These are phyloP conservation scores for Plasmodium relictum DNA, from an alignment of 169 alveolate genomes.

Conservation along the genomic window DNA sequence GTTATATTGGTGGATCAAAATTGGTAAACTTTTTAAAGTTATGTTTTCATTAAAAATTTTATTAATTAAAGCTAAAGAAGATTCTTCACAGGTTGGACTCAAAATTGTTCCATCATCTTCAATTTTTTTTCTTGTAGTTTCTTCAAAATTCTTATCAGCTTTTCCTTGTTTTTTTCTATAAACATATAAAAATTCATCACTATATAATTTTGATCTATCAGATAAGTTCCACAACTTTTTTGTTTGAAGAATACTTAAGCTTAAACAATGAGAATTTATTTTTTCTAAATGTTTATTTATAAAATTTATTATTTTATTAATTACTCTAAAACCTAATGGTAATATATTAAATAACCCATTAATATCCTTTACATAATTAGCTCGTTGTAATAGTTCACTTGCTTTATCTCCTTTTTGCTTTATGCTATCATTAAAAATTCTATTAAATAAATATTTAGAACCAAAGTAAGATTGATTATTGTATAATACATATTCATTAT, in stretches of 20 bases:
- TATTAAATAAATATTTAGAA: slow-evolving; percentile 34
- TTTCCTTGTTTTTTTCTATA: slow-evolving; percentile 51
- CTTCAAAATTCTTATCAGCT: slow-evolving; percentile 2
- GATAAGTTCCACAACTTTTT: slow-evolving; percentile 59
- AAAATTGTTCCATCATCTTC: slow-evolving; percentile 67
- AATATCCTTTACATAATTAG: slow-evolving; percentile 48
- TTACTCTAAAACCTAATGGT: slow-evolving; percentile 48
- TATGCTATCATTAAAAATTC: slow-evolving; percentile 31
- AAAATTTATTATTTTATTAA: slow-evolving; percentile 31
- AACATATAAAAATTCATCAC: slow-evolving; percentile 72
- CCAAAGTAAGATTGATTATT: slow-evolving; percentile 43
- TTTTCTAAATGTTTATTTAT: slow-evolving; percentile 30
- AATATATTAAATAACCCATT: slow-evolving; percentile 47
- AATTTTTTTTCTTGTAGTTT: slow-evolving; percentile 14
- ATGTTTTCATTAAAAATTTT: slow-evolving; percentile 46
- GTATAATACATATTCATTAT: background rate
- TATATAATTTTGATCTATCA: slow-evolving; percentile 41
- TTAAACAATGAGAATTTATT: slow-evolving; percentile 39
- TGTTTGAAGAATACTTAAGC: slow-evolving; percentile 59
- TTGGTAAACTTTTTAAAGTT: slow-evolving; percentile 35
- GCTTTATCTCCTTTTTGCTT: slow-evolving; percentile 64
- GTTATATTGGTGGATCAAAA: slow-evolving; percentile 56
- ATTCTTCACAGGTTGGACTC: slow-evolving; percentile 75
- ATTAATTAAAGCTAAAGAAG: slow-evolving; percentile 25
- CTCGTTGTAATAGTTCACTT: slow-evolving; percentile 50